Base-by-base conservation (phyloP, 2,329 filamentous ascomycete genomes). In the Fusarium sp. region DNA sequence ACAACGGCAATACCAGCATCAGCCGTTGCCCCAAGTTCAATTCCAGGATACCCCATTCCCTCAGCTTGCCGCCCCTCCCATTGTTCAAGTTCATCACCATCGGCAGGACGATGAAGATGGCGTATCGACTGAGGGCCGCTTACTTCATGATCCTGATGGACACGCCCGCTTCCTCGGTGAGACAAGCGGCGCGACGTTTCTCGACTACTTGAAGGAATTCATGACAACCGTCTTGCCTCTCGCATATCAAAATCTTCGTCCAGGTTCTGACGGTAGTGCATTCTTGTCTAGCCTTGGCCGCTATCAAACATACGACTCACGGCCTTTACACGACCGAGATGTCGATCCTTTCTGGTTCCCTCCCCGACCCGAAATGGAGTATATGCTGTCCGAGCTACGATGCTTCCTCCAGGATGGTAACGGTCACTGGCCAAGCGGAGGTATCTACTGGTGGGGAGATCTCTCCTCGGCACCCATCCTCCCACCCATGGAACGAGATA, bases 161-260 rank as follows among this genome's bases (percentile, higher is more conserved):
- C 85, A 82, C 27, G 79, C 82, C 1, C 84, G 86, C 14, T 88
- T 86, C 74, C 82, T 87, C 3, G 87, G 87, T 43, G 85, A 85
- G 74, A 88, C 86, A 9, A 87, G 86, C 25, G 86, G 86, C 18
- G 85, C 86, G 13, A 86, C 84, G 1, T 88, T 88, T 63, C 82
- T 88, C 6, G 87, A 88, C 67, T 80, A 85, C 20, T 77, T 88
- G 48, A 88, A 88, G 70, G 83, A 83, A 60, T 85, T 88, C 68
- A 86, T 88, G 79, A 78, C 79, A 43, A 83, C 82, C 16, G 79
- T 84, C 20, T 74, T 84, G 23, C 80, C 82, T n/a, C 74, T 84
- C 23, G 81, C 80, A 2, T 77, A 79, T 57, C 76, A 75, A 25
- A 74, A 77, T 41, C 70, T 73, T 48, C 73, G 72, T 13, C 74